Percentiles rank a stretch among this genome's conserved stretches.
Evolutionary conservation across 257 asterid genomes (phyloP).

Genomic region (Dorcoceras hygrometricum): DNA sequence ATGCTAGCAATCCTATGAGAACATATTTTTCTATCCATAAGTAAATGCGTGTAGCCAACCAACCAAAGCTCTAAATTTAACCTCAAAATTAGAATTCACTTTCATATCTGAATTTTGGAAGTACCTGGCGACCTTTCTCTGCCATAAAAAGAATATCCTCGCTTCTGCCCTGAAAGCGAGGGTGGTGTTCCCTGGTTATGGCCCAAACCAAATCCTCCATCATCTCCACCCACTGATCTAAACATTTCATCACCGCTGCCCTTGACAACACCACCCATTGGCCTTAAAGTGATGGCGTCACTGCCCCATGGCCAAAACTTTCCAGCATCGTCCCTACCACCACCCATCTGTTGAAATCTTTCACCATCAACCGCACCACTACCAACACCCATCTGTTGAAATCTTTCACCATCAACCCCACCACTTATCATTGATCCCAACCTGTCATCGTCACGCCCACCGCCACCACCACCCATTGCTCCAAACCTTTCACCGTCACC

Average conservation of each 20-base stretch:
- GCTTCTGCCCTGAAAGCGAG: slow-evolving; percentile 65
- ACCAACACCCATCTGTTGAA: slow-evolving; percentile 28
- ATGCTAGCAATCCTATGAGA: not conserved
- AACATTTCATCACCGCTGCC: slow-evolving; percentile 23
- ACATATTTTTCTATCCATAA: no score
- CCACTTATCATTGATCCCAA: slow-evolving; percentile 22
- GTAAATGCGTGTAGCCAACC: not conserved
- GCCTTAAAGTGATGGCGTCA: slow-evolving; percentile 28
- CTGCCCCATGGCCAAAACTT: slow-evolving; percentile 17
- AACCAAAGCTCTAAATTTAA: not conserved
- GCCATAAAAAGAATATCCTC: slow-evolving; percentile 55
- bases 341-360: slow-evolving; percentile 28
- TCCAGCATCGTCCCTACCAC: slow-evolving; percentile 18
- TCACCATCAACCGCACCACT: slow-evolving; percentile 29
- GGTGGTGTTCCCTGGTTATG: slow-evolving; percentile 42
- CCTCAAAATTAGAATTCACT: not conserved
- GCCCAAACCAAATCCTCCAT: slow-evolving; percentile 41
- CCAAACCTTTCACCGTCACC: slow-evolving; percentile 28
- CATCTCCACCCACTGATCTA: slow-evolving; percentile 25
- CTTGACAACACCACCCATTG: slow-evolving; percentile 24
- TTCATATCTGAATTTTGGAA: slow-evolving; percentile 9
- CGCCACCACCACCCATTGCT: slow-evolving; percentile 22
- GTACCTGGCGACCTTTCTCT: slow-evolving; percentile 67
- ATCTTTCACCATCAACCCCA: slow-evolving; percentile 30
- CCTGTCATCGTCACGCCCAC: slow-evolving; percentile 21